These are phyloP conservation scores for Syzygium aromaticum DNA, from an alignment of 345 rosid genomes.

Conservation along the genomic window DNA sequence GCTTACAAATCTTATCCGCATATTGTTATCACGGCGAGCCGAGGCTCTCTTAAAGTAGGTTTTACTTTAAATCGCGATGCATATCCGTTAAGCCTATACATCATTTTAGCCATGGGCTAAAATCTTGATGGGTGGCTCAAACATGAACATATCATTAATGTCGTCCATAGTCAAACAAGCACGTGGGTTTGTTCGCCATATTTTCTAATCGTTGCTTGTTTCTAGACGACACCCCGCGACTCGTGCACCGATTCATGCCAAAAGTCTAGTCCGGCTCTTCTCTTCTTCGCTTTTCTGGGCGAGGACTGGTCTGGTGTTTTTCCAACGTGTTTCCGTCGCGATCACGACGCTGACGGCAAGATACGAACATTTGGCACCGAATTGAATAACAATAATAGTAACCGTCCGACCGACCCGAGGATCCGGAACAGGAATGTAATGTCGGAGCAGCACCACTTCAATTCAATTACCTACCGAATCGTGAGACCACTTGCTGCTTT, in stretches of 20 bases:
- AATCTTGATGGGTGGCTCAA: not conserved
- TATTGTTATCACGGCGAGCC: no score
- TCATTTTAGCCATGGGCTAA: not conserved
- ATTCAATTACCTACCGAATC: not conserved
- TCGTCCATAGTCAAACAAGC: no score
- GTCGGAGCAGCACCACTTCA: not conserved
- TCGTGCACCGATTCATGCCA: not conserved
- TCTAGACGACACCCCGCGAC: not conserved
- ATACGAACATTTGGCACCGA: not conserved
- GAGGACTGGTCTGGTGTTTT: not conserved
- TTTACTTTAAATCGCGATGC: not conserved
- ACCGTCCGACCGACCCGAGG: not conserved
- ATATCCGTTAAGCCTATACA: not conserved
- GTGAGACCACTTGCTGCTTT: accelerated
- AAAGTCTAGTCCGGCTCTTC: accelerated
- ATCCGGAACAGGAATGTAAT: not conserved
- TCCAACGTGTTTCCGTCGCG: not conserved
- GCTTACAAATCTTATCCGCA: no score
- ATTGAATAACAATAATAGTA: not conserved
- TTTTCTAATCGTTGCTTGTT: not conserved
- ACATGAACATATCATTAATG: no score
- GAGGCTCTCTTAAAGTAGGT: not conserved
- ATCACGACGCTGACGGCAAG: not conserved
- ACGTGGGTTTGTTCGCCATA: no score
- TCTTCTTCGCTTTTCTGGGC: not conserved